Conservation (phyloP, 75 land plant species). For the Sequoiadendron giganteum region DNA sequence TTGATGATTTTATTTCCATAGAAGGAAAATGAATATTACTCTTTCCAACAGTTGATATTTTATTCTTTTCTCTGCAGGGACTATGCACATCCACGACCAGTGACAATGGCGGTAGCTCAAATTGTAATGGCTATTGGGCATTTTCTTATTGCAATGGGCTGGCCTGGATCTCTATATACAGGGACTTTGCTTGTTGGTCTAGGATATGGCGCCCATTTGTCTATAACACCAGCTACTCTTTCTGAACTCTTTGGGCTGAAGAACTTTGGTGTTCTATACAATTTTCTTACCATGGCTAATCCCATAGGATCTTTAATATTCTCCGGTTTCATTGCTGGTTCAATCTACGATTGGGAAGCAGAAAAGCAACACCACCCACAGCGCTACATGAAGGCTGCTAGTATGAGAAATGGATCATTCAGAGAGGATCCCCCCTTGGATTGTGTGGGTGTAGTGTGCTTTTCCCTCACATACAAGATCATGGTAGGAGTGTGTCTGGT, state of each 20-base stretch:
- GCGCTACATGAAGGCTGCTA: constrained; percentile 12
- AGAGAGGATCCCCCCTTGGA: constrained; percentile 37
- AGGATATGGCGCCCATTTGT: constrained; percentile 73
- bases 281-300: constrained; percentile 64
- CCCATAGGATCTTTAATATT: constrained; percentile 76
- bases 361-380: constrained; percentile 41
- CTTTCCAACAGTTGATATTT: neutral
- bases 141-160: constrained; percentile 54
- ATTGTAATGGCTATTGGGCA: constrained; percentile 69
- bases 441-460: constrained; percentile 80
- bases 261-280: constrained; percentile 74
- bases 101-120: constrained; percentile 53
- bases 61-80: constrained; percentile 34
- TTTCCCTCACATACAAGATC: constrained; percentile 61
- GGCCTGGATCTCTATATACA: constrained; percentile 66
- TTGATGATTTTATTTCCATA: neutral
- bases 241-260: constrained; percentile 85
- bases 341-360: constrained; percentile 85
- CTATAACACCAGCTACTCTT: constrained; percentile 60
- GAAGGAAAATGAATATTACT: neutral
- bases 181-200: constrained; percentile 64
- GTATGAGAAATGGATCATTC: constrained; percentile 15
- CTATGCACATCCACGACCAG: constrained; percentile 35
- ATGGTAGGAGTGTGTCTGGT: constrained; percentile 80
- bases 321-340: constrained; percentile 71